Base-by-base conservation (phyloP, 495 filamentous ascomycete genomes). In the Polyplosphaeria fusca region DNA sequence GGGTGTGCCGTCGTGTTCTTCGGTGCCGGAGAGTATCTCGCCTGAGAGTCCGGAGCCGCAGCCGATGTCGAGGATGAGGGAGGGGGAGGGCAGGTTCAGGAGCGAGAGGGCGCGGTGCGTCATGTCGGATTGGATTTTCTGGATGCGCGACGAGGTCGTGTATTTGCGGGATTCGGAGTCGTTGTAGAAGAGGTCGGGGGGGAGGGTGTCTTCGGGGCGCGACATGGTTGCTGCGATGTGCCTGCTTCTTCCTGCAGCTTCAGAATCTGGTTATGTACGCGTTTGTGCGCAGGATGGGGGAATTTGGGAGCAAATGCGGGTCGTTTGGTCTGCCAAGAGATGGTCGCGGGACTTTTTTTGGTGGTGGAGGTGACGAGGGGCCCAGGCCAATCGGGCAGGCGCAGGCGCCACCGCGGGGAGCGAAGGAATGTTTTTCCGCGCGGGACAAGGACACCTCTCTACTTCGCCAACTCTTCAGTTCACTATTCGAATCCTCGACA, bases 141-240 rank as follows among this genome's bases (percentile, higher is more conserved):
- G 86, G 67, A 98, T 97, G 50, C 93, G 90, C 18, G 91, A 96
- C 50, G 83, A 89, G 25, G 92, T 96, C n/a, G 94, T 98, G 75
- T 98, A 98, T 76, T 95, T 92, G 69, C 85, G 85, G 13, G 93
- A 90, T 76, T 95, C 90, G 76, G 80, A 79, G 71, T 96, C 94
- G 74, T 95, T 87, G 77, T 98, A 98, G 76, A 92, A 93, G 63
- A 97, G 82, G 76, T 98, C 93, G 55, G 93, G 90, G 45, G 89
- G 88, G 63, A 96, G 84, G 53, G 79, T 85, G 75, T 97, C 93
- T 77, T 97, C 92, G 50, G 92, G 92, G 57, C 92, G 90, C 58
- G 92, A 96, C 93, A 96, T 95, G 68, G 30, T 86, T 68, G 62
- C 47, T 41, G 47, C 39, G 14, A 22, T 2, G 20, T 48, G 28